phyloP scores from a whole-genome alignment of 148 eudicot genomes.

The Vaccinium vitisidaea region DNA sequence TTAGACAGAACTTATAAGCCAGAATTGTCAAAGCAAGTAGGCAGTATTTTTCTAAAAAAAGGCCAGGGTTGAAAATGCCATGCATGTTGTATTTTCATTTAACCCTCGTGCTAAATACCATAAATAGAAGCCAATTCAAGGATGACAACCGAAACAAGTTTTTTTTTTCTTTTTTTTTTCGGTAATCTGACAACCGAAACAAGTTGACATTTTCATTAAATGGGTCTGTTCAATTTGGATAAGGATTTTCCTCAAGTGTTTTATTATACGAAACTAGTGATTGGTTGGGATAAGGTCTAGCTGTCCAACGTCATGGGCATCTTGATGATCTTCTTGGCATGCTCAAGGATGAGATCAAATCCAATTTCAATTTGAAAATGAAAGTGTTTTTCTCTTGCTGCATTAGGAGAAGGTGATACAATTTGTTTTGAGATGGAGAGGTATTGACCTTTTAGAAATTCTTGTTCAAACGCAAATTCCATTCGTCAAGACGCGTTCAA shows the following conservation, averaged over 20 bases:
- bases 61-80: background rate
- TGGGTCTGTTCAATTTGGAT: background rate
- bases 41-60: background rate
- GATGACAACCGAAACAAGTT: background rate
- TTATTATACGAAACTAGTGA: background rate
- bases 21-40: background rate
- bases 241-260: background rate
- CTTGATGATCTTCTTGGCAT: background rate
- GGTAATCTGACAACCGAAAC: background rate
- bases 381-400: background rate
- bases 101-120: background rate
- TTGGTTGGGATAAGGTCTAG: background rate
- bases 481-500: background rate
- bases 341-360: background rate
- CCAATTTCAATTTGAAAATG: background rate
- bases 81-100: background rate
- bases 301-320: conserved; percentile 7
- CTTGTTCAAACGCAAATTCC: background rate
- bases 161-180: too few relatives aligned
- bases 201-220: background rate
- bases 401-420: background rate
- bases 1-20: background rate
- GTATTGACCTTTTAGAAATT: background rate
- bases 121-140: background rate
- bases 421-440: background rate